A percentile compares a stretch with the other conserved stretches of the same genome.
phyloP scores from a whole-genome alignment of 106 monocot genomes.

The Phalaenopsis aphrodite region DNA sequence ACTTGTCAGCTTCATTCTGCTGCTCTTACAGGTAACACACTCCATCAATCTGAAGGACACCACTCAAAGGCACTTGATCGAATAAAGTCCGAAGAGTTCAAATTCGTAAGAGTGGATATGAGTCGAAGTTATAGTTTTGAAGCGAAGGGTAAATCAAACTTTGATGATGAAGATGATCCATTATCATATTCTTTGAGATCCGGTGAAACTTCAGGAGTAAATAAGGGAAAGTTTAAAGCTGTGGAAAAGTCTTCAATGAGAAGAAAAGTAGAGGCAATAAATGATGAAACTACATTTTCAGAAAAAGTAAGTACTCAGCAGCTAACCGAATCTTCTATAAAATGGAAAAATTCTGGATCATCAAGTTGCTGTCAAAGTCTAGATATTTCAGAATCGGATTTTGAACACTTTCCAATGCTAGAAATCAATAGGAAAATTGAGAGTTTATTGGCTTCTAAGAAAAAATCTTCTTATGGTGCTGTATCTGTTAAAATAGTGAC shows the following conservation, averaged over 20 bases:
- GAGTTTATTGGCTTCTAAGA: slow-evolving; percentile 5
- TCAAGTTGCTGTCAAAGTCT: neutral
- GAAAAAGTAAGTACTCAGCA: neutral
- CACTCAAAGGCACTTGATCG: neutral
- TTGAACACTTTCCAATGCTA: neutral
- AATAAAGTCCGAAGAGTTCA: neutral
- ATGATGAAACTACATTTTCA: neutral
- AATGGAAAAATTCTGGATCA: neutral
- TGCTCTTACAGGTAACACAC: neutral
- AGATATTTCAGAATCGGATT: neutral
- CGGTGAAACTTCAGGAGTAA: neutral
- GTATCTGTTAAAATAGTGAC: neutral
- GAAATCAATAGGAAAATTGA: neutral
- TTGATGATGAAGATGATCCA: neutral
- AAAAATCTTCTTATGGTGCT: neutral
- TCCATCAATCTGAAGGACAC: neutral
- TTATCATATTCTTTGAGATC: neutral
- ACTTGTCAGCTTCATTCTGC: neutral
- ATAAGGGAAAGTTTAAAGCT: neutral
- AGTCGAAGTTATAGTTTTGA: neutral
- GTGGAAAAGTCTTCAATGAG: neutral
- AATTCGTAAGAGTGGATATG: slow-evolving; percentile 2
- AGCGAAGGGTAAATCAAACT: neutral
- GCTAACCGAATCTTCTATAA: neutral
- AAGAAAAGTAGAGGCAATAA: neutral